Conservation (phyloP, 1,284 basidiomycete genomes). For the Cryptococcus sp. region DNA sequence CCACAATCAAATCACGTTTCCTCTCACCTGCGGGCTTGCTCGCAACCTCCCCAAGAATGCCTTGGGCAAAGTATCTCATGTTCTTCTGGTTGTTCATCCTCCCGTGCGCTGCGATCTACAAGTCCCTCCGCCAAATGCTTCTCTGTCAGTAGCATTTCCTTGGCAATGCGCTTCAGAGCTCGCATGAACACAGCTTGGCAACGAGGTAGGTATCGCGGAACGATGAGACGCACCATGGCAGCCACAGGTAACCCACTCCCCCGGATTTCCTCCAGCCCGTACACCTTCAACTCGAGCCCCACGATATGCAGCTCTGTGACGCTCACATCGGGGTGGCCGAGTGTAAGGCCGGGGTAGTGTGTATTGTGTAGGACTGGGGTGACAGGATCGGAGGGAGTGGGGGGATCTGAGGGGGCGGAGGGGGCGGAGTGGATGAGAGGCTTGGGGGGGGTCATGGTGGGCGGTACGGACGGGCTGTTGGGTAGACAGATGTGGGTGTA, state of each 20-base stretch:
- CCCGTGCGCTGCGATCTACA: slow-evolving; percentile 46
- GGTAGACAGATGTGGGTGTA: no score
- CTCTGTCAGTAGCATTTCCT: neutral
- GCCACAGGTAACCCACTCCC: slow-evolving; percentile 26
- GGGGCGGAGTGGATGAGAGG: no score
- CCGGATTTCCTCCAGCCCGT: slow-evolving; percentile 42
- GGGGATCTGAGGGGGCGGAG: neutral
- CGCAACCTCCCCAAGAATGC: slow-evolving; percentile 30
- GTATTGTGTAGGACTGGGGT: slow-evolving; percentile 10
- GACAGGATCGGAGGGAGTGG: neutral
- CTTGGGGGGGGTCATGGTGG: no score
- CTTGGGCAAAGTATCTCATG: slow-evolving; percentile 39
- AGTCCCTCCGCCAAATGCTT: no score
- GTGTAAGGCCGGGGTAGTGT: slow-evolving; percentile 34
- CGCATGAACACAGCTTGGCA: neutral
- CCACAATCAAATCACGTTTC: slow-evolving; percentile 41
- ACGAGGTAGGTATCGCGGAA: no score
- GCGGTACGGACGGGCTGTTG: no score
- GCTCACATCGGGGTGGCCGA: slow-evolving; percentile 22
- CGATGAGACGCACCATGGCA: slow-evolving; percentile 37
- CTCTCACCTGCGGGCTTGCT: slow-evolving; percentile 8
- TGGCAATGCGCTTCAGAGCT: neutral
- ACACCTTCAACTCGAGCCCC: slow-evolving; percentile 40
- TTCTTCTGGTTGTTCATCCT: slow-evolving; percentile 37
- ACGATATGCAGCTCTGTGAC: slow-evolving; percentile 22